phyloP scores from a whole-genome alignment of 768 basidiomycete genomes.

The Xerocomellus intermedius region DNA sequence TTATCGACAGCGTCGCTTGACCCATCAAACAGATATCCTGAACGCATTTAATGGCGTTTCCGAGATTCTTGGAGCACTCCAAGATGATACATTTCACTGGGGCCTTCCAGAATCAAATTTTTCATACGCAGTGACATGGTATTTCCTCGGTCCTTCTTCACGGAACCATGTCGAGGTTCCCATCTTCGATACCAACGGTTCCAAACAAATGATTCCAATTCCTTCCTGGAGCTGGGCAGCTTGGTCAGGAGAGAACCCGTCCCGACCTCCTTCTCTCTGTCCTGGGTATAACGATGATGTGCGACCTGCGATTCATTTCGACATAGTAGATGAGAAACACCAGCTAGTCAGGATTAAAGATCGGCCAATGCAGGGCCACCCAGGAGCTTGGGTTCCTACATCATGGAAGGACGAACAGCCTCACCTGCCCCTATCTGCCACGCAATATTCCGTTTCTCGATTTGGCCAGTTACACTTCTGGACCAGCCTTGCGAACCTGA shows the following conservation, averaged over 20 bases:
- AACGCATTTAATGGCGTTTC: conserved; percentile 15
- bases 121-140: conserved; percentile 13
- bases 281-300: background rate
- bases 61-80: conserved; percentile 6
- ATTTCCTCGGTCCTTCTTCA: background rate
- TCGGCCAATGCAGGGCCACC: background rate
- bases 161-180: conserved; percentile 3
- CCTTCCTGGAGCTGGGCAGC: conserved; percentile 19
- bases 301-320: conserved; percentile 4
- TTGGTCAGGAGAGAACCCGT: background rate
- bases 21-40: conserved; percentile 13
- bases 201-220: background rate
- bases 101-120: conserved; percentile 13
- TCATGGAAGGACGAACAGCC: background rate
- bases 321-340: conserved; percentile 1
- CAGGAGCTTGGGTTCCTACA: background rate
- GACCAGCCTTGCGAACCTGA: conserved; percentile 10
- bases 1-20: conserved; percentile 12
- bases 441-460: background rate
- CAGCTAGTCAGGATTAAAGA: conserved; percentile 3
- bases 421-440: background rate
- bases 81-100: conserved; percentile 12
- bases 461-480: conserved; percentile 16
- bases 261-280: background rate
- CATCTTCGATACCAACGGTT: background rate